Conservation (phyloP, 805 yeast genomes). For the Lipomyces lipofer region DNA sequence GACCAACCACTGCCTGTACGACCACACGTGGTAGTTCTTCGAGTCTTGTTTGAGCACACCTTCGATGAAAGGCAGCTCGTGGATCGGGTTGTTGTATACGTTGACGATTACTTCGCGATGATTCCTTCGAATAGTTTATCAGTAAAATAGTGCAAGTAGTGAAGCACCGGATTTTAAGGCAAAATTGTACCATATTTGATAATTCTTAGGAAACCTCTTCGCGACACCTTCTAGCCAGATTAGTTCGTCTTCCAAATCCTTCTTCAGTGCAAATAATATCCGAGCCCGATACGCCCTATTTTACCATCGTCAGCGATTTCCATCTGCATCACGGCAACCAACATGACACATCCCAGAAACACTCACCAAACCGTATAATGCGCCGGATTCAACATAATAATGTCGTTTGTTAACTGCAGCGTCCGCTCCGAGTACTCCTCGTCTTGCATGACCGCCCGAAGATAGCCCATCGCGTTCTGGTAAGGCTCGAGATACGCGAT, state of each 20-base stretch:
- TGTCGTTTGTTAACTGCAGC: slow-evolving; percentile 59
- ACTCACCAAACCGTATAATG: slow-evolving; percentile 84
- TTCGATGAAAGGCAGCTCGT: slow-evolving; percentile 67
- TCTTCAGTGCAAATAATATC: slow-evolving; percentile 36
- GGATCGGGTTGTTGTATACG: slow-evolving; percentile 37
- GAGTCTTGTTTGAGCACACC: slow-evolving; percentile 74
- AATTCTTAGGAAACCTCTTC: slow-evolving; percentile 78
- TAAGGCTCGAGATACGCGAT: slow-evolving; percentile 70
- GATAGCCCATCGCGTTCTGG: slow-evolving; percentile 56
- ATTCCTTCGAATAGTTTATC: slow-evolving; percentile 50
- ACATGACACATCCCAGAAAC: too few species aligned
- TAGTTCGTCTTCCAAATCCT: slow-evolving; percentile 55
- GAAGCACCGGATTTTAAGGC: too few species aligned
- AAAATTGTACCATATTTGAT: slow-evolving; percentile 86
- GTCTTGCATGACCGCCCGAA: slow-evolving; percentile 58
- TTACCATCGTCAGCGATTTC: background rate
- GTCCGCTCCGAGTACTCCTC: slow-evolving; percentile 74
- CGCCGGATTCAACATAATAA: slow-evolving; percentile 74
- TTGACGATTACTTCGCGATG: slow-evolving; percentile 57
- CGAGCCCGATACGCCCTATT: slow-evolving; percentile 40
- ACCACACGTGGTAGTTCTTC: slow-evolving; percentile 97
- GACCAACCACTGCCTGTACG: slow-evolving; percentile 83
- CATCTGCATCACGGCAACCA: too few species aligned
- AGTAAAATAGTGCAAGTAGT: too few species aligned
- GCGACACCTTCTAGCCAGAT: slow-evolving; percentile 81